Evolutionary conservation across 2,329 filamentous ascomycete genomes (phyloP).

Genomic region (Capronia coronata): DNA sequence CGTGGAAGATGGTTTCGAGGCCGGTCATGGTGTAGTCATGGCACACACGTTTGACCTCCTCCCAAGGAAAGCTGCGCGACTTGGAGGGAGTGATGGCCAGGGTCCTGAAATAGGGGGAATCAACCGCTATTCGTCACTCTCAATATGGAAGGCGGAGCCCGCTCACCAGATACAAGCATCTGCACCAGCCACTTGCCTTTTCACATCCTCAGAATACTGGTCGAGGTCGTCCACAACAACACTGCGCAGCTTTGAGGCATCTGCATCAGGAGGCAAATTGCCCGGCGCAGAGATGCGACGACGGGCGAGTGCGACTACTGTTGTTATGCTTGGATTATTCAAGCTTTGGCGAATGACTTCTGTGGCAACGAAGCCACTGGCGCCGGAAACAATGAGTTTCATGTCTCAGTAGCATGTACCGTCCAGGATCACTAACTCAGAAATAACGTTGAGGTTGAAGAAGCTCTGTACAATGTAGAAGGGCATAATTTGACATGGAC

Average conservation of each 20-base stretch:
- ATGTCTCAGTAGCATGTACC: too few species aligned
- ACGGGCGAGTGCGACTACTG: conserved; percentile 31
- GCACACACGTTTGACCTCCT: conserved; percentile 40
- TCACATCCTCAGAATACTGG: conserved; percentile 32
- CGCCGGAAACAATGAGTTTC: conserved; percentile 36
- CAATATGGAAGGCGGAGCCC: too few species aligned
- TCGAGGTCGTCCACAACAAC: conserved; percentile 33
- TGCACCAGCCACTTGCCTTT: conserved; percentile 30
- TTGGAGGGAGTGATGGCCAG: conserved; percentile 42
- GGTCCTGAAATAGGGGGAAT: conserved; percentile 31
- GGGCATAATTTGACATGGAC: too few species aligned
- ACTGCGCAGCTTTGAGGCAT: conserved; percentile 32
- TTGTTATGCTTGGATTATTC: conserved; percentile 29
- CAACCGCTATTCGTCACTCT: neutral
- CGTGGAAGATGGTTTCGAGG: conserved; percentile 35
- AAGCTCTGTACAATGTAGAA: too few species aligned
- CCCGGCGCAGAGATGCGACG: conserved; percentile 15
- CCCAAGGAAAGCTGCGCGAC: conserved; percentile 30
- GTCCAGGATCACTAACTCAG: too few species aligned
- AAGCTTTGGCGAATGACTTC: conserved; percentile 36
- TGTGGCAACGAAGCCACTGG: conserved; percentile 34
- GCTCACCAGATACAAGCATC: conserved; percentile 37
- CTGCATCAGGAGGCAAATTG: conserved; percentile 5
- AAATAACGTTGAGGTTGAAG: too few species aligned
- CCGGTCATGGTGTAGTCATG: conserved; percentile 35